Base-by-base conservation (phyloP, 2,329 filamentous ascomycete species). In the Penicillium sp. region DNA sequence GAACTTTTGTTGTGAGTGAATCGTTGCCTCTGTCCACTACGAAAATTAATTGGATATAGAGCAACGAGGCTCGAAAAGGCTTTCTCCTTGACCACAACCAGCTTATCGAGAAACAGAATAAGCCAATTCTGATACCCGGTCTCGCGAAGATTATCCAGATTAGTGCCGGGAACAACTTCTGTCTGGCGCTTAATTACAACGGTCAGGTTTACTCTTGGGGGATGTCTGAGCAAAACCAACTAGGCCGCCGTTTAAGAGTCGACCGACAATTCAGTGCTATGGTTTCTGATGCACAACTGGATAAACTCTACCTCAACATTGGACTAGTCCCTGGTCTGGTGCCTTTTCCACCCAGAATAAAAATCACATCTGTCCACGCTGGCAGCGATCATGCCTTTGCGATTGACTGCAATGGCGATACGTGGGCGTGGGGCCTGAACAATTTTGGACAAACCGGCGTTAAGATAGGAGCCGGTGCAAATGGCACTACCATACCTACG, bases 371-470 rank as follows among this genome's bases (percentile, higher is more conserved):
- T 16, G 63, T 71, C 53, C 63, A 62, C 18, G 64, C 62, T 30
- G 68, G 68, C 1, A 42, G 49, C 2, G 77, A 79, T 64, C 76
- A 79, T 60, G 77, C 77, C 1, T 75, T 78, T n/a, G 78, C 77
- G 42, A 73, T 80, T 38, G 68, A 69, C 57, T 65, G 64, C 0
- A 56, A 66, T 8, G 75, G 77, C 24, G 67, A 67, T 33, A 65
- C 71, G 30, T 91, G 83, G 74, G 81, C 84, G 0, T 94, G 89
- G 89, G 89, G 90, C 11, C 78, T 89, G 12, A 94, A 94, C 78
- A 90, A 88, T 73, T 91, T 87, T 70, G 87, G 85, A 59, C 86
- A 93, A 74, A 86, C 87, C 16, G 89, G 87, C 14, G 79, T 84
- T 52, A 72, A 75, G n/a, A 77, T 81, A n/a, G 77, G 79, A 51